phyloP scores from a whole-genome alignment of 169 alveolate genomes.

The Eimeria acervulina region DNA sequence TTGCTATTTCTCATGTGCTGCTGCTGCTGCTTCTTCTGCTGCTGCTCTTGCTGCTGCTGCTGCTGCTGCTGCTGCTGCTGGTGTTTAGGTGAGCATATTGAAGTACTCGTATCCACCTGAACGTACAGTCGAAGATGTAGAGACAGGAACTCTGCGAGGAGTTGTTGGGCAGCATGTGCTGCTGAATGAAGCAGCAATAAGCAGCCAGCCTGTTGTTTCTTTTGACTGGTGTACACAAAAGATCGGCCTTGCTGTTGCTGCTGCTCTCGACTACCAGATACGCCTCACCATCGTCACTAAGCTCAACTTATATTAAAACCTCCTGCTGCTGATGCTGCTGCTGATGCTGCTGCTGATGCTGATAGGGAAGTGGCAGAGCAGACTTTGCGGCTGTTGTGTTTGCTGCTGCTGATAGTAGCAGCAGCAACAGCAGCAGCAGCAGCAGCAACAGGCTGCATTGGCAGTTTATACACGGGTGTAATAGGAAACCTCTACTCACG shows the following conservation, averaged over 20 bases:
- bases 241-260: conserved; percentile 89
- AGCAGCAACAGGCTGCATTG: no score
- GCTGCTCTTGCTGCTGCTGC: no score
- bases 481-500: no score
- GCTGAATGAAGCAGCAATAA: conserved; percentile 93
- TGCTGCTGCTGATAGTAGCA: background rate
- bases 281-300: conserved; percentile 89
- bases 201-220: conserved; percentile 95
- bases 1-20: no score
- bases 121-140: conserved; percentile 90
- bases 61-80: background rate
- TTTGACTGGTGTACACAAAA: conserved; percentile 94
- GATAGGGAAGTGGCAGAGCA: background rate
- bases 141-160: conserved; percentile 90
- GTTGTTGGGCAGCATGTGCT: conserved; percentile 94
- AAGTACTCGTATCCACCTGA: conserved; percentile 93
- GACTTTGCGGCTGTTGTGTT: no score
- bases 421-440: background rate
- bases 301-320: conserved; percentile 70
- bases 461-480: no score
- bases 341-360: conserved; percentile 19
- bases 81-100: conserved; percentile 82
- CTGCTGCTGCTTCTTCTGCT: background rate
- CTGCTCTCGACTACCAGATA: conserved; percentile 95
- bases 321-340: background rate